Evolutionary conservation across 2,329 filamentous ascomycete genomes (phyloP).

Genomic region (Ophidiomyces ophidiicola): DNA sequence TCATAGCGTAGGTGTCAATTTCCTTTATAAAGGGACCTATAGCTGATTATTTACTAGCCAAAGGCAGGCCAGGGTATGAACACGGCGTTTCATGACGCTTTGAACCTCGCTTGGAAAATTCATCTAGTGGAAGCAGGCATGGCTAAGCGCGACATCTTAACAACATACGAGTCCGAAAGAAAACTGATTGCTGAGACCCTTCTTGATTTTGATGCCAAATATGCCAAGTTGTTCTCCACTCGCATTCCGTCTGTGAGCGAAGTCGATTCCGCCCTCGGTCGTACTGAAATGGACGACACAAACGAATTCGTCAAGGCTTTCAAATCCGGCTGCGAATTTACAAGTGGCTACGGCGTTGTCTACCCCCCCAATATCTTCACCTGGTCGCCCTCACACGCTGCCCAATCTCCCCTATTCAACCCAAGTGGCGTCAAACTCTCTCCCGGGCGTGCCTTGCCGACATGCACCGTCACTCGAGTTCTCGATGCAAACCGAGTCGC

Average conservation of each 20-base stretch:
- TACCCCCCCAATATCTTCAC: constrained; percentile 75
- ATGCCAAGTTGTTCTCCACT: constrained; percentile 79
- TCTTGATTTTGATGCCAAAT: constrained; percentile 75
- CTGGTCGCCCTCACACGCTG: constrained; percentile 63
- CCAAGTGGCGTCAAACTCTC: constrained; percentile 53
- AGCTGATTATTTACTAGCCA: constrained; percentile 27
- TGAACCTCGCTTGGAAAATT: constrained; percentile 93
- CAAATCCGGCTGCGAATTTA: constrained; percentile 85
- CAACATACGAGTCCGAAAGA: constrained; percentile 77
- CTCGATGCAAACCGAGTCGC: constrained; percentile 83
- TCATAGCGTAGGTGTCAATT: constrained; percentile 34
- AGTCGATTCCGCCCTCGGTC: constrained; percentile 52
- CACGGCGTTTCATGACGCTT: constrained; percentile 51
- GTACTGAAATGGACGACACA: constrained; percentile 23
- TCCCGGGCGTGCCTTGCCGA: constrained; percentile 63
- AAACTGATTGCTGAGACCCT: constrained; percentile 74
- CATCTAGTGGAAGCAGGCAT: constrained; percentile 79
- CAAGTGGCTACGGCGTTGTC: constrained; percentile 78
- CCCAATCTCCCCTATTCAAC: constrained; percentile 57
- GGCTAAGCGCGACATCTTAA: constrained; percentile 59
- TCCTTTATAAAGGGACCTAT: not conserved
- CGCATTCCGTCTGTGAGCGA: constrained; percentile 60
- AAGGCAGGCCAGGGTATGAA: constrained; percentile 56
- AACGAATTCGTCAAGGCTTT: constrained; percentile 82
- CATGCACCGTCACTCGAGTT: constrained; percentile 71